Evolutionary conservation across 768 basidiomycete genomes (phyloP), one percentile per base, ranked within the genome.

Genomic region (Udeniomyces megalosporus): DNA sequence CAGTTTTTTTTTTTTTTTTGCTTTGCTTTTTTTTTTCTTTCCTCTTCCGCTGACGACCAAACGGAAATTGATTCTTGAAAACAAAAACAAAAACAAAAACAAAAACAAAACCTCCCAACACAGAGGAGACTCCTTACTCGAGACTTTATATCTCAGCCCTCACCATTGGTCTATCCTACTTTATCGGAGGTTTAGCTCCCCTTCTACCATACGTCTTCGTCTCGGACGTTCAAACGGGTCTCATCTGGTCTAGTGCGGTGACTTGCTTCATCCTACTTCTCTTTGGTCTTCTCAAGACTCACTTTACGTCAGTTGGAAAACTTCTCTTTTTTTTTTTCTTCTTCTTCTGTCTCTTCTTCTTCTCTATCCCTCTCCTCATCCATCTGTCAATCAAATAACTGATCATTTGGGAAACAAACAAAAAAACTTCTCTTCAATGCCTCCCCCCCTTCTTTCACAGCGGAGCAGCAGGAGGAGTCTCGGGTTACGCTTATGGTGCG

Each of bases 71-170:
- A 1, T 46, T 31, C 20, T 48, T 46, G 38, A n/a, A n/a, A n/a
- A n/a, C n/a, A n/a, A n/a, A n/a, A n/a, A n/a, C n/a, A n/a, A n/a
- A n/a, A n/a, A n/a, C n/a, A n/a, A n/a, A n/a, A n/a, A n/a, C n/a
- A n/a, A n/a, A n/a, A n/a, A n/a, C n/a, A n/a, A n/a, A n/a, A n/a
- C n/a, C n/a, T n/a, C n/a, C 7, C 38, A 58, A 22, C 15, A 57
- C 71, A 85, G 92, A 95, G 79, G 93, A 97, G 74, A 80, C 95
- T 38, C 87, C 92, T 0, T 81, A 82, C 20, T 78, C 79, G 24
- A 80, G 95, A 29, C 77, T 95, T 66, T 96, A 90, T 76, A 78
- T 84, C 38, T 92, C 89, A 1, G 93, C 93, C 1, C 79, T 93
- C 67, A 97, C 93, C 0, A 97, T 99, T 70, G 95, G 93, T 65